Evolutionary conservation across 495 filamentous ascomycete genomes (phyloP), one percentile per base, ranked within the genome.

Genomic region (Glonium stellatum): DNA sequence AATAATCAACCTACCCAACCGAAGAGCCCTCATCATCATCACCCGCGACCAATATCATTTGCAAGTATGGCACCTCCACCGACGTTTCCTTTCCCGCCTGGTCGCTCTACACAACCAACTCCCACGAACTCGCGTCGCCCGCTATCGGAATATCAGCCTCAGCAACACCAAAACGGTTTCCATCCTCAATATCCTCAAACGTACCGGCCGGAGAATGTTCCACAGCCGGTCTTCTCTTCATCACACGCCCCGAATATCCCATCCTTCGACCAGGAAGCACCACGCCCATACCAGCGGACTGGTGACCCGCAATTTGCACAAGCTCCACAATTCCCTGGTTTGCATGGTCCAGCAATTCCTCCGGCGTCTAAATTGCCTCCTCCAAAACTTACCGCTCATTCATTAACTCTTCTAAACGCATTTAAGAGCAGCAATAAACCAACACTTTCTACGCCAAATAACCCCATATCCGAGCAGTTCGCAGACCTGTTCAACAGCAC

Each of bases 381-480:
- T 39, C 85, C 83, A 6, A 82, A 85, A 64, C 76, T 90, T 41
- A 87, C 53, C 18, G 58, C 61, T 10, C 73, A 75, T 56, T 57
- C 67, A 0, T 49, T 73, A 35, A 60, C 56, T 22, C 55, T 75
- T 39, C 61, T 75, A 15, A 68, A 72, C 59, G 62, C 70, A 4
- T 73, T 74, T 62, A 75, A 70, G 55, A 54, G 37, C 41, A 42
- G 54, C 19, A 49, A 55, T n/a, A 67, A 64, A 27, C 47, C 61
- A 74, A 9, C 79, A 74, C 41, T 73, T 83, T 54, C 78, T 82
- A 27, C 69, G 90, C 5, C 71, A 90, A 47, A 84, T 80, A 66
- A 77, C 84, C 1, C 86, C 89, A 70, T 89, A 85, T 54, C 57
- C 27, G 37, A 70, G 42, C 47, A 57, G 54, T 54, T 57, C 66